phyloP scores from a whole-genome alignment of 306 rosid species.

The Acacia melanoxylon region DNA sequence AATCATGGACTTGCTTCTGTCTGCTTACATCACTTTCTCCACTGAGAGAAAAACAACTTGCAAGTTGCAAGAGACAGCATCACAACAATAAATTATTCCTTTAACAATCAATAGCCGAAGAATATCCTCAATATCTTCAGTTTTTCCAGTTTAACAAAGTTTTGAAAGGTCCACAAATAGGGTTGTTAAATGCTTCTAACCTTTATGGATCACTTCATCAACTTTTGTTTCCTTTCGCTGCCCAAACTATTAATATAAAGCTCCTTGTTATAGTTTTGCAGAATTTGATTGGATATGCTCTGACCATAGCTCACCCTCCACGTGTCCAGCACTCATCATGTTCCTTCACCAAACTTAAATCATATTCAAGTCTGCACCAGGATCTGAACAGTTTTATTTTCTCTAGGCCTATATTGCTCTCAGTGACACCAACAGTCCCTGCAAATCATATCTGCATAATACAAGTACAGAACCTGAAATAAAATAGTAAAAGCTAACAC shows the following conservation, averaged over 20 bases:
- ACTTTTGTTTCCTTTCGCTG: conserved; percentile 26
- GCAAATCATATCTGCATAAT: conserved; percentile 12
- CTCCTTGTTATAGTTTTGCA: background rate
- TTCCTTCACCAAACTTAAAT: background rate
- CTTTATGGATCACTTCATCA: conserved; percentile 21
- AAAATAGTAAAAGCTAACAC: conserved; percentile 7
- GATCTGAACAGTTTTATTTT: background rate
- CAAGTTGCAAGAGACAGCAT: conserved; percentile 29
- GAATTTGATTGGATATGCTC: background rate
- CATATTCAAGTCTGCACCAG: background rate
- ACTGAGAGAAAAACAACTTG: conserved; percentile 10
- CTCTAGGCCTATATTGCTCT: background rate
- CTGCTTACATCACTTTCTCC: background rate
- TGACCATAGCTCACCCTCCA: conserved; percentile 1
- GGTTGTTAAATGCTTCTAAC: conserved; percentile 25
- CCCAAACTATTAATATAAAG: background rate
- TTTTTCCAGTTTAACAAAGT: background rate
- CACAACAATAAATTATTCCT: conserved; percentile 16
- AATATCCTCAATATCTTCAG: conserved; percentile 31
- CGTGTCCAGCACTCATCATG: background rate
- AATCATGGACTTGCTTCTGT: conserved; percentile 18
- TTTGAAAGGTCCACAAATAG: background rate
- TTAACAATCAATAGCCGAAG: conserved; percentile 3
- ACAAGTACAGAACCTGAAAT: background rate
- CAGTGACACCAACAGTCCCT: background rate